A percentile compares a stretch with the other conserved stretches of the same genome.
Conservation (phyloP, 441 rosid genomes). For the Hura crepitans region DNA sequence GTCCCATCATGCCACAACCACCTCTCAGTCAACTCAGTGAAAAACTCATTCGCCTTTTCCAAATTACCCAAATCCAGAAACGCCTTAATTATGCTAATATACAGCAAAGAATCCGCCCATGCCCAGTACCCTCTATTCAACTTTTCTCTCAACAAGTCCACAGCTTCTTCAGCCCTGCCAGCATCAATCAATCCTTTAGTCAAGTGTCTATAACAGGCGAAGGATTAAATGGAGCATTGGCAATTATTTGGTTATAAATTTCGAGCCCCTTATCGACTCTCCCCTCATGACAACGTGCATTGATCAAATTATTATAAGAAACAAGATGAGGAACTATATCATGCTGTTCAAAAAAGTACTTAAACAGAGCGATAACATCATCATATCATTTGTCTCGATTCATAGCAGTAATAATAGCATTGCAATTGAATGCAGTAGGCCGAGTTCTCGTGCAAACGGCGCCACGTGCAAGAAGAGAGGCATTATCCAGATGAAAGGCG, state of each 20-base stretch:
- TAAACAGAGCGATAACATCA: constrained; percentile 67
- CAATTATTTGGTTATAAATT: constrained; percentile 58
- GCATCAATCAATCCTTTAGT: constrained; percentile 79
- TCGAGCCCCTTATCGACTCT: constrained; percentile 62
- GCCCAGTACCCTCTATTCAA: constrained; percentile 81
- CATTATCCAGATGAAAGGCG: constrained; percentile 84
- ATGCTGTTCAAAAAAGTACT: constrained; percentile 70
- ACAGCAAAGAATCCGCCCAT: constrained; percentile 85
- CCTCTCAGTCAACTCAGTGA: constrained; percentile 71
- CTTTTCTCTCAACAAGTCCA: constrained; percentile 80
- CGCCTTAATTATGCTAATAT: constrained; percentile 66
- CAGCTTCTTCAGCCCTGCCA: constrained; percentile 69
- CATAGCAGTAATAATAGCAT: constrained; percentile 90
- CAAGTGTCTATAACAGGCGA: constrained; percentile 76
- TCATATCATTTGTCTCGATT: constrained; percentile 64
- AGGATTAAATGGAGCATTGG: constrained; percentile 70
- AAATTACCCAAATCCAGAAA: constrained; percentile 65
- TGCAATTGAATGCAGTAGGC: constrained; percentile 91
- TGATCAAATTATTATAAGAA: constrained; percentile 83
- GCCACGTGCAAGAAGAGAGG: constrained; percentile 65
- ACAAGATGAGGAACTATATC: constrained; percentile 79
- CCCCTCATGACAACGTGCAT: constrained; percentile 77
- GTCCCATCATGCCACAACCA: constrained; percentile 85
- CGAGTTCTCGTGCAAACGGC: constrained; percentile 61
- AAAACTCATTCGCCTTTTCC: constrained; percentile 80